Evolutionary conservation across 2,329 filamentous ascomycete genomes (phyloP), one percentile per base, ranked within the genome.

Genomic region (Xylaria sp.): DNA sequence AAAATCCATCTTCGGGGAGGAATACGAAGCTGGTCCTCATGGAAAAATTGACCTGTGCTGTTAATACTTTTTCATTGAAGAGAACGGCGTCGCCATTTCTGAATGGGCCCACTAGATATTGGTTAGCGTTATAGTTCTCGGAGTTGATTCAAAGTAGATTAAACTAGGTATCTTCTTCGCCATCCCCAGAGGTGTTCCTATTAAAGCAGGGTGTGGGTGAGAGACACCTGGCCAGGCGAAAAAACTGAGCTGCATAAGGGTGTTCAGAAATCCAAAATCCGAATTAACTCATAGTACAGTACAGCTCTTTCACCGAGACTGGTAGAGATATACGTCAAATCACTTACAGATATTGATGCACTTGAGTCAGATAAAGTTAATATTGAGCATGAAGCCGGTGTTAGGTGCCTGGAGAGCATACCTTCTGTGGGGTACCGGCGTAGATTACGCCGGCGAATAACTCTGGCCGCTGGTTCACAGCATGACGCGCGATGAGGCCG

Each of bases 21-120:
- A 98, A 89, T 12, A 91, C 89, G 76, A 93, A 98, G 51, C 90
- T 94, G 0, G 94, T 97, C 8, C 95, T 88, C 59, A 98, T 90
- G 0, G 92, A 94, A 76, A 98, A 97, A 81, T 97, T 97, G 74
- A 97, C 94, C 77, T 96, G 93, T 0, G 95, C 94, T 0, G 94
- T 97, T 18, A 98, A 86, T 0, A 98, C 91, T 73, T 93, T 93
- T 70, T 94, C 94, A 76, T 94, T 97, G 68, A 98, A 85, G 0
- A 97, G 86, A 0, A 98, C 94, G 20, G 94, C 92, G 77, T 98
- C 94, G n/a, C 94, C 94, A 75, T 97, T 95, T 44, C 94, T 90
- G 13, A 98, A 80, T 0, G 94, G 94, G 0, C 95, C 95, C 3
- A 98, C 70, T 72, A 86, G 61, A 97, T 32, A 18, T 46, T 13